Base-by-base conservation (phyloP, 2,329 filamentous ascomycete genomes). In the Epichloe sibirici region DNA sequence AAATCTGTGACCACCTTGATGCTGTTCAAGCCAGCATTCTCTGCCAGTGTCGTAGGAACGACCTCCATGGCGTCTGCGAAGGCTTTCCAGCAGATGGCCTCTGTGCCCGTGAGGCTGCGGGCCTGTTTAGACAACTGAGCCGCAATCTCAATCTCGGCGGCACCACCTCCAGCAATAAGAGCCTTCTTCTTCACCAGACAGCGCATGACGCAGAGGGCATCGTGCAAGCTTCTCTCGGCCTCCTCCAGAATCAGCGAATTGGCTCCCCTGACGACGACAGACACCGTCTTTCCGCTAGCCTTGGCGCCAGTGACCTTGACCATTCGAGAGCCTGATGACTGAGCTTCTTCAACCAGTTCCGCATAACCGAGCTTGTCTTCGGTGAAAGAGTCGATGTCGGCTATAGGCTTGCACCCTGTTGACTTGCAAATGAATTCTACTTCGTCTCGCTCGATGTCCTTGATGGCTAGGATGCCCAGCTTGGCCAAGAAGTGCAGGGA, bases 391-490 rank as follows among this genome's bases (percentile, higher is more conserved):
- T 98, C 93, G 64, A 98, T 87, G 66, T 98, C 94, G 62, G 93
- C 93, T 65, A 98, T 93, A 49, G 93, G 93, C 75, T 98, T 98
- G 82, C 93, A 98, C 63, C 93, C 93, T 38, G 91, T 95, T 56
- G 88, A 95, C 75, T 97, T 98, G 87, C 91, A 97, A 70, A 98
- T 88, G 71, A 98, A 98, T 71, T 98, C 93, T 55, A 98, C 90
- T 73, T 98, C 93, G 65, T 98, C 93, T 57, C 93, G 85, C 77
- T 98, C 93, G 63, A 98, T 95, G 60, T 98, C 93, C 77, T 97
- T 98, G 71, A 98, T 80, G 45, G 87, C 88, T 58, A 97, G 77
- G 61, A 98, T 98, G 71, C 91, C 91, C 57, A 97, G 85, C 71
- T 96, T 95, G 63, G 93, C 89, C 58, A 98, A 79, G 79, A 98